These are phyloP conservation scores for Pseudonitzschia pungens DNA, from an alignment of 108 stramenopile species.

Conservation along the genomic window DNA sequence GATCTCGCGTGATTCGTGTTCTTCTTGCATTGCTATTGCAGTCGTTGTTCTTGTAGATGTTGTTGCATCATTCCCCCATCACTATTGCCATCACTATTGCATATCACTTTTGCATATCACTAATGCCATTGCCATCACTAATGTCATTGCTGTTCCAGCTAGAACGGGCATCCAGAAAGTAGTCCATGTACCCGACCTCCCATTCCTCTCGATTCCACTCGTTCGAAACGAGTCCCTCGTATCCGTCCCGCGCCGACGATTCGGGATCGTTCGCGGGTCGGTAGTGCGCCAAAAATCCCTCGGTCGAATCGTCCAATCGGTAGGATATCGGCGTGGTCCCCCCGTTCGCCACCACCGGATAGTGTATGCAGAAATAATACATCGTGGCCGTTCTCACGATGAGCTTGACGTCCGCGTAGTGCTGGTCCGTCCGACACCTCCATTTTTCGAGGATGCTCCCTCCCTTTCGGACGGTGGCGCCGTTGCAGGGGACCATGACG, in stretches of 20 bases:
- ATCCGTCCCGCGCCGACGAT: background rate
- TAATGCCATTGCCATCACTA: too few relatives aligned
- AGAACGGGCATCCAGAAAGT: too few relatives aligned
- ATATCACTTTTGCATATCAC: too few relatives aligned
- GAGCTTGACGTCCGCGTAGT: constrained; percentile 23
- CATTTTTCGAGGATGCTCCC: constrained; percentile 4
- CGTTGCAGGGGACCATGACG: constrained; percentile 23
- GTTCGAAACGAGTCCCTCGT: background rate
- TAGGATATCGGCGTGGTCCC: background rate
- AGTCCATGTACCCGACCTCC: background rate
- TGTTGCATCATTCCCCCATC: too few relatives aligned
- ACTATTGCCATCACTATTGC: too few relatives aligned
- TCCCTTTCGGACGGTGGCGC: background rate
- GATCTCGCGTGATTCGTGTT: too few relatives aligned
- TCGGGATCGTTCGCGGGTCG: background rate
- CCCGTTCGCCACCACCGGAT: background rate
- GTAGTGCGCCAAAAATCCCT: constrained; percentile 19
- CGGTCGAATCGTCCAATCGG: constrained; percentile 9
- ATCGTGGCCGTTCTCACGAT: constrained; percentile 5
- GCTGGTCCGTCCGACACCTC: constrained; percentile 8
- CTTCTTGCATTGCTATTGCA: too few relatives aligned
- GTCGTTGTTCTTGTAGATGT: too few relatives aligned
- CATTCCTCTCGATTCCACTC: background rate
- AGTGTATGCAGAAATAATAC: constrained; percentile 15
- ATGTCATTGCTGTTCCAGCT: too few relatives aligned